Evolutionary conservation across 768 basidiomycete genomes (phyloP), one percentile per base, ranked within the genome.

Genomic region (Lentinula sp.): DNA sequence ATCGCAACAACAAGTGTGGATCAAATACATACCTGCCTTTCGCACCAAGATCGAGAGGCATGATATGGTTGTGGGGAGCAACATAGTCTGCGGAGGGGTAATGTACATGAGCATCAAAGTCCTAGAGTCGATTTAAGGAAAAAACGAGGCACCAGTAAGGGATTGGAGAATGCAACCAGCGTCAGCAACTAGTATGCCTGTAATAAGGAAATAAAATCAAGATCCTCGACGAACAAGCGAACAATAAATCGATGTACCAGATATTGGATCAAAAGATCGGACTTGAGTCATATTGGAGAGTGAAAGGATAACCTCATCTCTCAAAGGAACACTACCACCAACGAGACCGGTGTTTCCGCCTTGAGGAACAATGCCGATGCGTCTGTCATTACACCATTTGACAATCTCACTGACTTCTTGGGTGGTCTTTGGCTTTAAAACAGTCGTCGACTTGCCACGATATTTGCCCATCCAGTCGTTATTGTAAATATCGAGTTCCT

Each of bases 281-380:
- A 94, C 83, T 63, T 82, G 80, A 68, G 84, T 86, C 85, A 99
- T 85, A 68, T 90, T 93, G 21, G 86, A 78, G 43, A 96, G 80
- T 63, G 84, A 94, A 56, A 99, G 76, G 56, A 99, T 81, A 63
- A 98, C 73, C 73, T 99, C 97, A 70, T 95, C 88, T 65, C 85
- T 78, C 42, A 94, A 70, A 0, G 97, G 96, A 10, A 96, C 90
- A 63, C 95, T 87, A 40, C 97, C 97, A 60, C 95, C 97, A 40
- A 99, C 97, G 11, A 99, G 83, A 15, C 97, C 97, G 0, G 97
- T 99, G 76, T 99, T 99, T 50, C 97, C 97, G 51, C 97, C 96
- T 73, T 99, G 97, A 1, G 97, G 97, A 2, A 97, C 95, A 58
- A 98, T 83, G n/a, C 87, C 88, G 45, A 99, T 89, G 59, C 83